Base-by-base conservation (phyloP, 495 filamentous ascomycete species). In the Schizothecium vesticola region DNA sequence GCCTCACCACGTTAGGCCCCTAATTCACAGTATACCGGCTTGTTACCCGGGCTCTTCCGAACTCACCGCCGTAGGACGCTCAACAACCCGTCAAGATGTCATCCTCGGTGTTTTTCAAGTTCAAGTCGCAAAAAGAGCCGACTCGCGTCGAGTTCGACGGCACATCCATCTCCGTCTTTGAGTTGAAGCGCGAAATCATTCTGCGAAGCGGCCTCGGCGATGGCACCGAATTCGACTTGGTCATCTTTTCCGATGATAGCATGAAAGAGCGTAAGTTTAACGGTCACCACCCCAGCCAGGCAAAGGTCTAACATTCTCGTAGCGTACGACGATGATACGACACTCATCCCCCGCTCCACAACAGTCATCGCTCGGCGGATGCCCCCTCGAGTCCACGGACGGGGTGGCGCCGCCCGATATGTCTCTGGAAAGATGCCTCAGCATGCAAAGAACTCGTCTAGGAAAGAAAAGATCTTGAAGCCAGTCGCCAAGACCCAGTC, bases 31-130 rank as follows among this genome's bases (percentile, higher is more conserved):
- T 67, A 71, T 78, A 61, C 36, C 63, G 61, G 61, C 24, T 59
- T 70, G 29, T 66, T 67, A 69, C 59, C 61, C 67, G 71, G 70
- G 59, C 64, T 61, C 56, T 61, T 61, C 55, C 63, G 61, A 61
- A 26, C 25, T 26, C 60, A 51, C 62, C 7, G 59, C 51, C 51
- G 57, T 68, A 69, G 60, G 25, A 59, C 70, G 56, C 59, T 56
- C 69, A 26, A 59, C 36, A 36, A 36, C 65, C 36, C 56, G 22
- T 33, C 81, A 90, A 74, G 78, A 99, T 99, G 95, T 86, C 94
- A 81, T 97, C 96, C 66, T 97, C 93, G 70, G 94, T 99, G 78
- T 97, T 97, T 83, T 98, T 97, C 91, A 97, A 96, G 83, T 99
- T 98, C 91, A 98, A 97, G 85, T 97, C 94, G 67, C 92, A 95